Base-by-base conservation (phyloP, 306 rosid genomes). In the Quercus cerris region DNA sequence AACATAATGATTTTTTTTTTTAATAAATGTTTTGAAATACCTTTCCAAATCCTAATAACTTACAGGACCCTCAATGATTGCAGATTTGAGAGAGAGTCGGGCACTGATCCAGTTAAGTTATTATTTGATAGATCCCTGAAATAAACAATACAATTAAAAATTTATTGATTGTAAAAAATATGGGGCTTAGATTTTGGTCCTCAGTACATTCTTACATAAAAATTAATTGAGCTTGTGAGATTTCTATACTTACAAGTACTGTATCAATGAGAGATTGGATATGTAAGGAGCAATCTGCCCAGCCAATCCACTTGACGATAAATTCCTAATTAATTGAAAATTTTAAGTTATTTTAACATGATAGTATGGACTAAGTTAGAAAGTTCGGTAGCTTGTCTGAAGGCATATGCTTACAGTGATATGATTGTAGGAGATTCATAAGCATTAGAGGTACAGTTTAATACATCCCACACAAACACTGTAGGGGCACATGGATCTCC, bases 401-500 rank as follows among this genome's bases (percentile, higher is more conserved):
- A 62, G 33, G 25, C 5, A 27, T 23, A 10, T 28, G 81, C 93
- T 86, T 84, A 91, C 93, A 89, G 71, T 73, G 82, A 77, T 75
- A 51, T 87, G 75, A 91, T 83, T 86, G 91, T 73, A 64, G 91
- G 87, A 5, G 81, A 0, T 4, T 33, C 44, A 71, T 76, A 23
- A 3, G 52, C 78, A 71, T 74, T 73, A 70, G 41, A 49, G 76
- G 72, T 81, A 52, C 97, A 89, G 20, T 73, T 82, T 55, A 89
- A 68, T 49, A 92, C 92, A 46, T 87, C 76, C 97, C 97, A 91
- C 71, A 73, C 70, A 75, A 77, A 86, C 7, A 6, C 49, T 58
- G 30, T 30, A 0, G 93, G 97, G 25, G 28, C 77, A 20, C 93
- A 91, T 38, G 97, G 97, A 81, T 91, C 91, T 81, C 90, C 92